Conservation (phyloP, 1,284 basidiomycete species). For the Thecaphora frezii region DNA sequence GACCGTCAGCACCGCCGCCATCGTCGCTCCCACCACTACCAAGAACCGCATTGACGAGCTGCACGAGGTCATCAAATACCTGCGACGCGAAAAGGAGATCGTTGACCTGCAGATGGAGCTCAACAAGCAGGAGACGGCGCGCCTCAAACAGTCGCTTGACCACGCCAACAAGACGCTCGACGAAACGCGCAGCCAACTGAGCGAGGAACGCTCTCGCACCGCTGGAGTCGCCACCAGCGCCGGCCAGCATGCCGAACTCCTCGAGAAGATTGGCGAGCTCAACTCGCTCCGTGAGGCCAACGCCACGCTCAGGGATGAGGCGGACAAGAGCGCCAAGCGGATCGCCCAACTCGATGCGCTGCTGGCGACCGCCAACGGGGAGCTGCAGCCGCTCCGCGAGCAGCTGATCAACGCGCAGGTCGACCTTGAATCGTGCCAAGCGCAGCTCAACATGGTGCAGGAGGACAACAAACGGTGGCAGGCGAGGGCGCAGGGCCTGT, state of each 20-base stretch:
- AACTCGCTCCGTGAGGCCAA: conserved; percentile 87
- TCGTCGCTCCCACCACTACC: conserved; percentile 24
- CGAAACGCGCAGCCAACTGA: conserved; percentile 65
- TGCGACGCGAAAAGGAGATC: conserved; percentile 86
- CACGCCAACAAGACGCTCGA: conserved; percentile 71
- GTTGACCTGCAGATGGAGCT: conserved; percentile 83
- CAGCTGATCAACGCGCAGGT: conserved; percentile 70
- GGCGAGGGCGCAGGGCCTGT: conserved; percentile 74
- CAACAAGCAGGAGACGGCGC: conserved; percentile 77
- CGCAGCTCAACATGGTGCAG: conserved; percentile 72
- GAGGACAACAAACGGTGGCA: conserved; percentile 82
- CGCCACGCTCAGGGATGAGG: conserved; percentile 76
- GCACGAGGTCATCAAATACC: conserved; percentile 76
- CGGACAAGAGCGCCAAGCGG: conserved; percentile 68
- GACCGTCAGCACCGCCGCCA: conserved; percentile 6
- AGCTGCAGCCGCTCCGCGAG: conserved; percentile 77
- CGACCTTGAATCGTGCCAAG: conserved; percentile 72
- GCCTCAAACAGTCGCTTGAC: conserved; percentile 75
- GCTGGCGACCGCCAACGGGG: conserved; percentile 62
- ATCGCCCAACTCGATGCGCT: conserved; percentile 63
- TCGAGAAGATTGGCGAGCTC: conserved; percentile 84
- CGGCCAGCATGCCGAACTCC: conserved; percentile 76
- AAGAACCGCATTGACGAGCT: conserved; percentile 60
- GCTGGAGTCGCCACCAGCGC: conserved; percentile 65
- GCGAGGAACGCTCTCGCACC: conserved; percentile 30